phyloP scores from a whole-genome alignment of 768 basidiomycete genomes.

The Amanita pallidorosea region DNA sequence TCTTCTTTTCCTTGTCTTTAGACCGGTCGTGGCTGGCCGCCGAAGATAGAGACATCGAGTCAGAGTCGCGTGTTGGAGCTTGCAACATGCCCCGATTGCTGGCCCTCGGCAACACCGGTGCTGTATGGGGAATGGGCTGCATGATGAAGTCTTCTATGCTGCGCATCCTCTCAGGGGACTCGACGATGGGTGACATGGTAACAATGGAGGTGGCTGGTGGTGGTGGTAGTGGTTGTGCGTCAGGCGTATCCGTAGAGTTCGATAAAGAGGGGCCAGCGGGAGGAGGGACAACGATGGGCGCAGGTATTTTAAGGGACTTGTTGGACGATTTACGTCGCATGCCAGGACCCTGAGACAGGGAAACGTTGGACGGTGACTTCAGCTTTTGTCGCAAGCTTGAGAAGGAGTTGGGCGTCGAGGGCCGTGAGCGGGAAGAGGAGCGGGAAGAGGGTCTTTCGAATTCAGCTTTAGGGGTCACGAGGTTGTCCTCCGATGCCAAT shows the following conservation, averaged over 20 bases:
- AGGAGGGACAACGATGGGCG: constrained; percentile 4
- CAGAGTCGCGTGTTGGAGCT: constrained; percentile 15
- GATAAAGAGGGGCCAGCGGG: constrained; percentile 6
- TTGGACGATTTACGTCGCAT: constrained; percentile 11
- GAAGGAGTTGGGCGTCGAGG: constrained; percentile 4
- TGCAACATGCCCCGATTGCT: constrained; percentile 4
- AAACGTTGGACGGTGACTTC: constrained; percentile 5
- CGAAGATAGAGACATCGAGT: constrained; percentile 10
- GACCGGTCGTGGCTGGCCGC: constrained; percentile 10
- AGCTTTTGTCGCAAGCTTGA: constrained; percentile 1
- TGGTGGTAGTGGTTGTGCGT: neutral
- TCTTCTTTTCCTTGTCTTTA: constrained; percentile 25
- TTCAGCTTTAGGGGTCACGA: constrained; percentile 3
- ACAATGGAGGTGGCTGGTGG: constrained; percentile 4
- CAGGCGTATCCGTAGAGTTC: constrained; percentile 7
- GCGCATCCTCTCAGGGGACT: constrained; percentile 33
- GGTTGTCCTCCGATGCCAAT: constrained; percentile 1
- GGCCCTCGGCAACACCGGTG: neutral
- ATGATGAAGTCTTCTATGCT: neutral
- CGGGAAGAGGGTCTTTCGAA: neutral
- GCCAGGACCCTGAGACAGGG: constrained; percentile 5
- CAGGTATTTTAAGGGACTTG: constrained; percentile 10
- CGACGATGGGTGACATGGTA: constrained; percentile 25
- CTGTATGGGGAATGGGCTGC: neutral
- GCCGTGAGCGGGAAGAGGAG: constrained; percentile 5